These are phyloP conservation scores for Fusarium falciforme DNA, from an alignment of 2,329 filamentous ascomycete genomes.

Conservation along the genomic window DNA sequence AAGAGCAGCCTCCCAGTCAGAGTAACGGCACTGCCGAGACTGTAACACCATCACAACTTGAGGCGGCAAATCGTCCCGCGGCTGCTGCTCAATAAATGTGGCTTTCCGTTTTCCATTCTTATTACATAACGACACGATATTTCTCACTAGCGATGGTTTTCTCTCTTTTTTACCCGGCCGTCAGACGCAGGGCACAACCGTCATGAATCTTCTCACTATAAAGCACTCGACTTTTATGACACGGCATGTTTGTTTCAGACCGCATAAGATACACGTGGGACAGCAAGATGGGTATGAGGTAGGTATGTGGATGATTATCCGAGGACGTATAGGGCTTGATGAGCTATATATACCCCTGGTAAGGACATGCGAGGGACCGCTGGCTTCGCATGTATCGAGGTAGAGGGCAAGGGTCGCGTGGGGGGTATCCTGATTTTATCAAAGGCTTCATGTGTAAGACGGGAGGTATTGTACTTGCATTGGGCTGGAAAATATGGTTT, in stretches of 20 bases:
- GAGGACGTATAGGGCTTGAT: slow-evolving; percentile 29
- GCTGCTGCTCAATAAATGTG: slow-evolving; percentile 26
- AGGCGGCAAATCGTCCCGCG: slow-evolving; percentile 53
- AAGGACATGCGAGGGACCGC: slow-evolving; percentile 8
- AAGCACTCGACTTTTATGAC: slow-evolving; percentile 44
- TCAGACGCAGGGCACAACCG: slow-evolving; percentile 36
- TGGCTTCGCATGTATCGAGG: slow-evolving; percentile 3
- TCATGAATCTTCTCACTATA: slow-evolving; percentile 43
- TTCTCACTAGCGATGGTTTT: slow-evolving; percentile 45
- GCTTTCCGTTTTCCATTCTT: slow-evolving; percentile 19
- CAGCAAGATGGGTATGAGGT: slow-evolving; percentile 13
- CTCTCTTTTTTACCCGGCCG: slow-evolving; percentile 41
- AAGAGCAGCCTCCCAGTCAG: slow-evolving; percentile 27
- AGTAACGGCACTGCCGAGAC: slow-evolving; percentile 25
- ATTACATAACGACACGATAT: slow-evolving; percentile 36
- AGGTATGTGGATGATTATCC: slow-evolving; percentile 12
- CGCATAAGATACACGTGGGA: slow-evolving; percentile 33
- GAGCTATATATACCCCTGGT: slow-evolving; percentile 39
- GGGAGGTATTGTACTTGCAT: slow-evolving; percentile 41
- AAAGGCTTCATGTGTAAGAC: slow-evolving; percentile 37
- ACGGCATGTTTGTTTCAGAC: slow-evolving; percentile 37
- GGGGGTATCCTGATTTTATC: slow-evolving; percentile 24
- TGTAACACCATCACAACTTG: slow-evolving; percentile 60
- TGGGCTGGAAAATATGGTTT: slow-evolving; percentile 43
- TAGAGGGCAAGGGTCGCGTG: slow-evolving; percentile 18